Percentiles rank a stretch among this genome's conserved stretches.
These are phyloP conservation scores for Puya raimondii DNA, from an alignment of 176 grass and related monocot genomes.

Conservation along the genomic window DNA sequence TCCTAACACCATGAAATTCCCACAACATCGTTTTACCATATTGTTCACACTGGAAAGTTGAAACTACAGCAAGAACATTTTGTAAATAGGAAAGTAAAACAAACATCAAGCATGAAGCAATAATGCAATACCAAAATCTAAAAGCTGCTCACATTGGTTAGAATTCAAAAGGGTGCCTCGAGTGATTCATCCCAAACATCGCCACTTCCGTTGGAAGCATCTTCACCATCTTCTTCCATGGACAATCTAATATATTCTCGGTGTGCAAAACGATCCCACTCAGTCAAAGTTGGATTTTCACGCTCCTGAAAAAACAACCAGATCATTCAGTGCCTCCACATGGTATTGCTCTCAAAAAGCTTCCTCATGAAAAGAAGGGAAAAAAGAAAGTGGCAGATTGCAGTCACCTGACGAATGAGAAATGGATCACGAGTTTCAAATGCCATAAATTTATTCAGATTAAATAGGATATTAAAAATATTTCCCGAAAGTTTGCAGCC, in stretches of 20 bases:
- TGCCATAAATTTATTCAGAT: conserved; percentile 99
- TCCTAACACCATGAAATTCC: not conserved
- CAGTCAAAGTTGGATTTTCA: conserved; percentile 91
- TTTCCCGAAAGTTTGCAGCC: conserved; percentile 92
- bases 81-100: not conserved
- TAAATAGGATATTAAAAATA: conserved; percentile 99
- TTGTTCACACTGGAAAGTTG: not conserved
- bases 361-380: not conserved
- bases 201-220: conserved; percentile 98
- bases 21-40: not conserved
- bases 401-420: conserved; percentile 90
- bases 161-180: conserved; percentile 80
- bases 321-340: not conserved
- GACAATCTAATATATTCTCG: conserved; percentile 97
- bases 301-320: conserved; percentile 48
- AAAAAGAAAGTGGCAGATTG: conserved; percentile 2
- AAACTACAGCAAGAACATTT: not conserved
- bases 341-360: conserved; percentile 1
- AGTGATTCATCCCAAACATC: conserved; percentile 99
- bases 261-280: conserved; percentile 98
- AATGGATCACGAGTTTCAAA: conserved; percentile 99
- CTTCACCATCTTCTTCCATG: conserved; percentile 99
- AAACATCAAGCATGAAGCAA: conserved; percentile 1
- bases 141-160: conserved; percentile 33
- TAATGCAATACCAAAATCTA: conserved; percentile 5